Conservation (phyloP, 2,329 filamentous ascomycete species). For the Xylaria sp. region DNA sequence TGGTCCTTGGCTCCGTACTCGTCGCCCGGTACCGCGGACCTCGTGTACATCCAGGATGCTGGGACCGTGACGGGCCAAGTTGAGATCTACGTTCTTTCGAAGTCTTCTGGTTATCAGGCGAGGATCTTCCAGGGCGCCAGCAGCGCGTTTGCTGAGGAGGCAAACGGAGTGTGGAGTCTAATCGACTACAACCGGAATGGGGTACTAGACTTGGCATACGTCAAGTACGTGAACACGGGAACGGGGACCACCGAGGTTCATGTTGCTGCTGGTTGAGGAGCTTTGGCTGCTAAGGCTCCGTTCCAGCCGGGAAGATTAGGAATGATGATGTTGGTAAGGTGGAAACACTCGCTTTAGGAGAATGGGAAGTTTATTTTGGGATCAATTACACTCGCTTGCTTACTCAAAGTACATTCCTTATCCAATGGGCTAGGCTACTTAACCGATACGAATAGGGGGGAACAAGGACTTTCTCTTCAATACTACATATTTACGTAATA, state of each 20-base stretch:
- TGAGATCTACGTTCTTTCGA: slow-evolving; percentile 21
- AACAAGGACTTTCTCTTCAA: background rate
- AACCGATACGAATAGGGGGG: background rate
- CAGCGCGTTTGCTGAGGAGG: slow-evolving; percentile 16
- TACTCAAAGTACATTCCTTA: background rate
- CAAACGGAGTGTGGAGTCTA: slow-evolving; percentile 24
- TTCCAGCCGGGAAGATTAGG: background rate
- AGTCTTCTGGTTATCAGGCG: slow-evolving; percentile 14
- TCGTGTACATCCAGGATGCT: slow-evolving; percentile 27
- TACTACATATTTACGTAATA: background rate
- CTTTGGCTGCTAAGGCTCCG: background rate
- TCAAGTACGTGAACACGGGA: slow-evolving; percentile 22
- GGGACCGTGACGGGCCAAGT: background rate
- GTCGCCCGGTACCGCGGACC: slow-evolving; percentile 8
- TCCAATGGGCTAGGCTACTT: background rate
- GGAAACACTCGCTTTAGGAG: background rate
- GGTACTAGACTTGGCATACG: slow-evolving; percentile 21
- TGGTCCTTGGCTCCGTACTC: slow-evolving; percentile 27
- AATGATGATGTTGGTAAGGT: background rate
- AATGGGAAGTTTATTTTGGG: background rate
- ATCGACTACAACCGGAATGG: slow-evolving; percentile 13
- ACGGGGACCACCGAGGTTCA: slow-evolving; percentile 21
- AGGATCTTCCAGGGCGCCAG: slow-evolving; percentile 18
- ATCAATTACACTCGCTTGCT: background rate
- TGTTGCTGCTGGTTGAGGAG: slow-evolving; percentile 26